phyloP scores from a whole-genome alignment of 2,329 filamentous ascomycete genomes.

The Aspergillus sp. region DNA sequence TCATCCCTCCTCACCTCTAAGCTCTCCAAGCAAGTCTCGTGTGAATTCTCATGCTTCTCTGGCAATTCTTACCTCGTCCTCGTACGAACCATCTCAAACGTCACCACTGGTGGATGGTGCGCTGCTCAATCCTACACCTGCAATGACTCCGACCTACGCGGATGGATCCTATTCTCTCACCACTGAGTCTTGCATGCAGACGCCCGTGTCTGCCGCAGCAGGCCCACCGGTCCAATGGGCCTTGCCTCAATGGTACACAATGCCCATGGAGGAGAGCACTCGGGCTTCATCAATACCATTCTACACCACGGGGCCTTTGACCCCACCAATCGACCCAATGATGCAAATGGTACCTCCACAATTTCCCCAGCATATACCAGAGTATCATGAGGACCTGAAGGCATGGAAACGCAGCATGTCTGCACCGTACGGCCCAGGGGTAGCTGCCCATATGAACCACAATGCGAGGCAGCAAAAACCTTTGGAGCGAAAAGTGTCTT shows the following conservation, averaged over 20 bases:
- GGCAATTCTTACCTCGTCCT: conserved; percentile 25
- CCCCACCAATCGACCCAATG: conserved; percentile 29
- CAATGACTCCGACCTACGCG: conserved; percentile 31
- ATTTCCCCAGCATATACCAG: conserved; percentile 23
- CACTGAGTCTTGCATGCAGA: conserved; percentile 34
- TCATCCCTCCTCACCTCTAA: conserved; percentile 31
- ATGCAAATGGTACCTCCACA: conserved; percentile 32
- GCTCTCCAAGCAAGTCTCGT: conserved; percentile 28
- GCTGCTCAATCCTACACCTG: conserved; percentile 31
- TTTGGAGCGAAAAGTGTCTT: conserved; percentile 25
- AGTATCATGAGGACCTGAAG: conserved; percentile 28
- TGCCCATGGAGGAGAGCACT: conserved; percentile 32
- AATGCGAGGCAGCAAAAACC: conserved; percentile 24
- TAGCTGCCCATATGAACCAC: conserved; percentile 24
- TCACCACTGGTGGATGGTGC: conserved; percentile 32
- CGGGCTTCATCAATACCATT: conserved; percentile 28
- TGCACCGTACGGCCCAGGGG: conserved; percentile 30
- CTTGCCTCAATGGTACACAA: conserved; percentile 35
- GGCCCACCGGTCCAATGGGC: conserved; percentile 30
- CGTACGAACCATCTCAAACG: conserved; percentile 33
- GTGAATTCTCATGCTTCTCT: conserved; percentile 28
- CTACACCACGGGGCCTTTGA: conserved; percentile 32
- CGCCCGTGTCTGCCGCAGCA: conserved; percentile 30
- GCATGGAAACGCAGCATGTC: conserved; percentile 37
- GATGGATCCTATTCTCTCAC: conserved; percentile 32